phyloP scores from a whole-genome alignment of 2,329 filamentous ascomycete genomes.

The Exserohilum turcica region DNA sequence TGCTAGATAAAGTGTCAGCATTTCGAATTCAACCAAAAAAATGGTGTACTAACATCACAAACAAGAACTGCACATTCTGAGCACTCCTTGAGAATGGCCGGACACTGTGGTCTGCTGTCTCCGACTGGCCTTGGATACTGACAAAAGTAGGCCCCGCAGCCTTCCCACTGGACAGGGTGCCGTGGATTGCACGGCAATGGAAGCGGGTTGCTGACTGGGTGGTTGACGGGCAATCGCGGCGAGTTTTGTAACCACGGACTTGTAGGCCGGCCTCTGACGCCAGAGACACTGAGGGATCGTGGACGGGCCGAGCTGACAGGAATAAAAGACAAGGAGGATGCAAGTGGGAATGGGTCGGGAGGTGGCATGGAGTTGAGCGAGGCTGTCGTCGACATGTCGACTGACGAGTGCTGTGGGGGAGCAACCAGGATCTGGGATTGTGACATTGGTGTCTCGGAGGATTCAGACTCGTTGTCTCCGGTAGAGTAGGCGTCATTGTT shows the following conservation, averaged over 20 bases:
- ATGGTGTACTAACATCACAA: constrained; percentile 46
- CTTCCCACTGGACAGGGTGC: constrained; percentile 52
- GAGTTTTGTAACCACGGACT: constrained; percentile 33
- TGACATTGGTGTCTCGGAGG: constrained; percentile 39
- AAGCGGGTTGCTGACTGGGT: constrained; percentile 39
- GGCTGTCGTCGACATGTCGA: constrained; percentile 39
- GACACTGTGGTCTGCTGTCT: constrained; percentile 46
- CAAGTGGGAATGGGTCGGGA: constrained; percentile 31
- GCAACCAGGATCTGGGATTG: constrained; percentile 44
- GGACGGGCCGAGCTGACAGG: constrained; percentile 44
- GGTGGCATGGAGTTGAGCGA: constrained; percentile 33
- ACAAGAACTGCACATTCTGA: constrained; percentile 48
- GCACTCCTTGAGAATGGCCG: constrained; percentile 46
- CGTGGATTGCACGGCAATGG: constrained; percentile 48
- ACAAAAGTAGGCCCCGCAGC: constrained; percentile 51
- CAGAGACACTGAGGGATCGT: constrained; percentile 46
- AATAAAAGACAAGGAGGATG: constrained; percentile 35
- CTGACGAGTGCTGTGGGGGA: constrained; percentile 24
- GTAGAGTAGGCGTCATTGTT: constrained; percentile 30
- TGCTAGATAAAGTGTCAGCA: constrained; percentile 27
- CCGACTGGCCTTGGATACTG: constrained; percentile 47
- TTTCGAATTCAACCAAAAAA: background rate
- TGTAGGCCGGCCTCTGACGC: constrained; percentile 42
- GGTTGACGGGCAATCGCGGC: constrained; percentile 30
- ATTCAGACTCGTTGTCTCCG: constrained; percentile 34